phyloP scores from a whole-genome alignment of 805 yeast genomes.

The Grigorovia transvaalensis region DNA sequence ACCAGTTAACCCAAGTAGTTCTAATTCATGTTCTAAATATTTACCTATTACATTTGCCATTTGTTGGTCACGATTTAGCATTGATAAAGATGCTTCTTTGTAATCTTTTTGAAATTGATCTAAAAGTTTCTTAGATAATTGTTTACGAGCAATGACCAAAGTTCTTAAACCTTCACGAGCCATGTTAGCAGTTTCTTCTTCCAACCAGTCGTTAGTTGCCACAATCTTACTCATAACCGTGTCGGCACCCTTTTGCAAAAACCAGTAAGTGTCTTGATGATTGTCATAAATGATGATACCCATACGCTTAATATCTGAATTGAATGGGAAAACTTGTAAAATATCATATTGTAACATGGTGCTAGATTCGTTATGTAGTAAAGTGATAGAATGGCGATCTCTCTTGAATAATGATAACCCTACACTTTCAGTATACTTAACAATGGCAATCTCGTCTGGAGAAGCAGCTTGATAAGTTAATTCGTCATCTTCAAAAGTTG shows the following conservation, averaged over 20 bases:
- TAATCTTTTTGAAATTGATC: conserved; percentile 57
- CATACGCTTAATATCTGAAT: conserved; percentile 93
- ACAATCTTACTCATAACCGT: conserved; percentile 84
- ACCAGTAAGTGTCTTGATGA: conserved; percentile 64
- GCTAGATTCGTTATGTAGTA: conserved; percentile 53
- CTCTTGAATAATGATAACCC: conserved; percentile 75
- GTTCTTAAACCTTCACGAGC: conserved; percentile 97
- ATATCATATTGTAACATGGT: conserved; percentile 50
- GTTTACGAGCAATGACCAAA: conserved; percentile 83
- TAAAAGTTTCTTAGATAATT: conserved; percentile 42
- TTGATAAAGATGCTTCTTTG: conserved; percentile 61
- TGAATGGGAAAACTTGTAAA: conserved; percentile 83
- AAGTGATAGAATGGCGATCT: conserved; percentile 65
- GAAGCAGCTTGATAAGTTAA: conserved; percentile 92
- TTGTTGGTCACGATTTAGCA: conserved; percentile 66
- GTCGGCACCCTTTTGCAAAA: conserved; percentile 92
- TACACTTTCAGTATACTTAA: conserved; percentile 75
- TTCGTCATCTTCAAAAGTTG: conserved; percentile 70
- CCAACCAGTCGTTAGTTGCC: conserved; percentile 85
- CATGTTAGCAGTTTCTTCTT: conserved; percentile 95
- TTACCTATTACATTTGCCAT: conserved; percentile 61
- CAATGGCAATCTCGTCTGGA: conserved; percentile 97
- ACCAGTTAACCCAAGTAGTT: conserved; percentile 86
- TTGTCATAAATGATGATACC: conserved; percentile 69
- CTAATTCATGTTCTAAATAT: conserved; percentile 73